Base-by-base conservation (phyloP, 2,329 filamentous ascomycete species). In the Huntiella abstrusa region DNA sequence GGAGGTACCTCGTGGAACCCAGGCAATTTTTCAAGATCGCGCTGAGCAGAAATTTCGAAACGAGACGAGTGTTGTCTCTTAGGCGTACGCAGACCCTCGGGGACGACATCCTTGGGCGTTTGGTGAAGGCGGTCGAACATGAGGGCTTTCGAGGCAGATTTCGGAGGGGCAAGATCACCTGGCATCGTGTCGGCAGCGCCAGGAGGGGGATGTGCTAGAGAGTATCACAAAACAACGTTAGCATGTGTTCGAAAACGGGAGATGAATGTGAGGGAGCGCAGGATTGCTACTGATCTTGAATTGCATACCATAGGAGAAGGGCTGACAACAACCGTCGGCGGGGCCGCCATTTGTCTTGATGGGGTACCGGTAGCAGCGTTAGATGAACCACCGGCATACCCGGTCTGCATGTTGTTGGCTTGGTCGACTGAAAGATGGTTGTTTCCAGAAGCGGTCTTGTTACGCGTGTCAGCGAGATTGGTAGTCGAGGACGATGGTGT, bases 1-100 rank as follows among this genome's bases (percentile, higher is more conserved):
- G 91, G 91, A 8, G 88, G 83, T 19, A 96, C 91, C 63, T 98
- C 91, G 58, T 98, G 91, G 63, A 98, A 98, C 33, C 91, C 91
- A 1, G 91, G 88, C 17, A 98, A 70, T 65, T 98, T 98, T 62
- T 98, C 91, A 43, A 98, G 71, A 62, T 98, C 91, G 57, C 91
- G 77, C 61, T 96, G 87, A 52, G 92, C 85, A 3, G 91, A 98
- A 53, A 98, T 92, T 61, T 98, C 88, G 61, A 98, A 98, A 52
- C 91, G 78, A 40, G 91, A 98, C 33, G 91, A 96, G 59, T 96
- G 87, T 64, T 98, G 91, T 59, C 91, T 77, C 66, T 93, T 94
- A 19, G 91, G 91, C 4, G 91, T 96, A 58, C 88, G 76, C 51
- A 96, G 79, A 35, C 91, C 91, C 62, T 96, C 91, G 33, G 91